Evolutionary conservation across 805 yeast species (phyloP), one percentile per base, ranked within the genome.

Genomic region (Danielia reshetovae): DNA sequence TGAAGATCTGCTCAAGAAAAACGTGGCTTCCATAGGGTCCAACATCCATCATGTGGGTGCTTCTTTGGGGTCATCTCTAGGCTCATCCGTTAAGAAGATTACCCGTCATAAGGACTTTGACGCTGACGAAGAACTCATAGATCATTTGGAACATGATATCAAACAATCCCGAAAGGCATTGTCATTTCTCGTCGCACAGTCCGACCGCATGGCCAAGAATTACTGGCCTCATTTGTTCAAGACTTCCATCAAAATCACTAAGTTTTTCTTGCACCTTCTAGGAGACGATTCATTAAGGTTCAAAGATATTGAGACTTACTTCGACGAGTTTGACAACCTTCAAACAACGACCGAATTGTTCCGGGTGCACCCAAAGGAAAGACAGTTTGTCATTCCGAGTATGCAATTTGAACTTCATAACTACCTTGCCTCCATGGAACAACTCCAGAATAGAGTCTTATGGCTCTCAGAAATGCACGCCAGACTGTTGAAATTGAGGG

Each of bases 91-190:
- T 10, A 31, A 31, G 19, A 25, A 31, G 18, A 16, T 31, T 11
- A 25, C 34, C 15, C 41, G 38, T 21, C 32, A 36, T 18, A 36
- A 35, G 22, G 34, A 30, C 19, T 35, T 34, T 19, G 29, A 29
- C 22, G 39, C 28, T 4, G 73, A 68, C 36, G 76, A 72, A 44
- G 62, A 60, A 22, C 42, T 59, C 10, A 52, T 70, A 8, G 42
- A 47, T n/a, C 60, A 59, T 29, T 72, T 74, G 61, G 65, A 64
- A 35, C 63, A 67, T 38, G 76, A 72, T 41, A 43, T 72, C 7
- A 56, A 61, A 32, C 47, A 55, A 4, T 57, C 73, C 1, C 51
- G 66, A 19, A 64, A 67, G 14, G 79, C 76, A 1, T 49, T 75
- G 24, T 62, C 63, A 29, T 74, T 57, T 38, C 40, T 74, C 13